Evolutionary conservation across 1,284 basidiomycete species (phyloP).

Genomic region (Ustilago trichophora): DNA sequence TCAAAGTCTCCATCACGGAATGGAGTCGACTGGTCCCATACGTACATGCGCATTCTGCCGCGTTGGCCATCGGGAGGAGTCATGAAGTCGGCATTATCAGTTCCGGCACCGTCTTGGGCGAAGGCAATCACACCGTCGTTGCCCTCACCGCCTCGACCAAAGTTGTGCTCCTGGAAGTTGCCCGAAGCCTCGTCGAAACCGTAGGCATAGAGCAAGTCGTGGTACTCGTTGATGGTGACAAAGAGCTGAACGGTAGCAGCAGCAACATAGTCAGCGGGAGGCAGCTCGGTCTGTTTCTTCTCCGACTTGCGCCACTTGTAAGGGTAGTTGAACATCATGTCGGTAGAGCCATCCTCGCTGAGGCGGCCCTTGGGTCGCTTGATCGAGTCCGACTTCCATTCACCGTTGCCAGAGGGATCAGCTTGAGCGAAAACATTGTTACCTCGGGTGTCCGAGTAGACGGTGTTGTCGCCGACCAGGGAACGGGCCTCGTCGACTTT

Average conservation of each 20-base stretch:
- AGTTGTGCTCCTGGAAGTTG: slow-evolving; percentile 98
- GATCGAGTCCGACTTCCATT: slow-evolving; percentile 38
- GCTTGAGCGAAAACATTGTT: slow-evolving; percentile 59
- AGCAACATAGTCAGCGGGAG: slow-evolving; percentile 46
- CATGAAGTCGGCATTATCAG: slow-evolving; percentile 70
- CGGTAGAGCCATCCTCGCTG: slow-evolving; percentile 42
- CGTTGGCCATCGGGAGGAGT: slow-evolving; percentile 72
- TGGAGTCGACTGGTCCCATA: slow-evolving; percentile 76
- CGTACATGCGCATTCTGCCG: slow-evolving; percentile 94
- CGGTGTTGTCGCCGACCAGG: slow-evolving; percentile 32
- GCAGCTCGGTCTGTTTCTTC: slow-evolving; percentile 46
- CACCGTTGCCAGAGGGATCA: slow-evolving; percentile 45
- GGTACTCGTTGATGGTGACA: slow-evolving; percentile 57
- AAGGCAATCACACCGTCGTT: slow-evolving; percentile 91
- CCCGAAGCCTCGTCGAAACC: slow-evolving; percentile 90
- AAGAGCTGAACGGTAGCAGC: slow-evolving; percentile 54
- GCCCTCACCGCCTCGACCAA: slow-evolving; percentile 84
- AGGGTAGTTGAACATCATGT: slow-evolving; percentile 56
- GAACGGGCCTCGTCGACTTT: slow-evolving; percentile 16
- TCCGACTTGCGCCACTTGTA: slow-evolving; percentile 58
- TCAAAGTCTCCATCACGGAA: slow-evolving; percentile 95
- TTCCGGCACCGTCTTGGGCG: slow-evolving; percentile 91
- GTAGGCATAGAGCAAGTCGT: slow-evolving; percentile 67
- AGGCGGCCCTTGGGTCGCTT: slow-evolving; percentile 44
- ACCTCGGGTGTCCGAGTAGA: slow-evolving; percentile 54